phyloP scores from a whole-genome alignment of 495 filamentous ascomycete genomes.

The Patellaria atrata region DNA sequence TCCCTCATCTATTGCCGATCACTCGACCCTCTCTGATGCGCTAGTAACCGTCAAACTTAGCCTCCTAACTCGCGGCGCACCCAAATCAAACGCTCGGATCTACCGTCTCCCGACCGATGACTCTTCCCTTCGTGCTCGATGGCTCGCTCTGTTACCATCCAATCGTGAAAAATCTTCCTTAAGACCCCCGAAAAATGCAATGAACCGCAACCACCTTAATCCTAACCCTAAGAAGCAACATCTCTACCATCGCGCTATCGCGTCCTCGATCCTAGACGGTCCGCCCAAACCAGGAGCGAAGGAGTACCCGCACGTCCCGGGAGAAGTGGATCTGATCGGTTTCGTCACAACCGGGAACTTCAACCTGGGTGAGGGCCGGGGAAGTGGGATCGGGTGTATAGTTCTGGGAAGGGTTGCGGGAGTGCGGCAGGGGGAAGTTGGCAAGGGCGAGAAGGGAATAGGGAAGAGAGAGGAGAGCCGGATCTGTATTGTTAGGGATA shows the following conservation, averaged over 20 bases:
- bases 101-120: conserved; percentile 50
- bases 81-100: conserved; percentile 48
- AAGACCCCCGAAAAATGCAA: too few relatives aligned
- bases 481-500: conserved; percentile 67
- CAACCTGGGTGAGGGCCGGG: conserved; percentile 61
- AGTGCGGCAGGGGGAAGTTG: conserved; percentile 10
- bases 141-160: conserved; percentile 35
- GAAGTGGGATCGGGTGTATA: conserved; percentile 61
- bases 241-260: conserved; percentile 23
- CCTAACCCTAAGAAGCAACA: conserved; percentile 15
- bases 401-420: conserved; percentile 40
- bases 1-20: too few relatives aligned
- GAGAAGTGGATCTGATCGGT: conserved; percentile 67
- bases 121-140: conserved; percentile 34
- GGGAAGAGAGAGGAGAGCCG: conserved; percentile 27
- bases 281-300: conserved; percentile 28
- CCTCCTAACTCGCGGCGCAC: conserved; percentile 44
- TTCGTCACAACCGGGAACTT: conserved; percentile 85
- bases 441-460: too few relatives aligned
- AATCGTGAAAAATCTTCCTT: too few relatives aligned
- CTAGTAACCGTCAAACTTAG: conserved; percentile 46
- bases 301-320: conserved; percentile 51
- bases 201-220: conserved; percentile 1
- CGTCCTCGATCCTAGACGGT: conserved; percentile 20
- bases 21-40: conserved; percentile 11